Evolutionary conservation across 306 rosid species (phyloP).

Genomic region (Inga oerstediana): DNA sequence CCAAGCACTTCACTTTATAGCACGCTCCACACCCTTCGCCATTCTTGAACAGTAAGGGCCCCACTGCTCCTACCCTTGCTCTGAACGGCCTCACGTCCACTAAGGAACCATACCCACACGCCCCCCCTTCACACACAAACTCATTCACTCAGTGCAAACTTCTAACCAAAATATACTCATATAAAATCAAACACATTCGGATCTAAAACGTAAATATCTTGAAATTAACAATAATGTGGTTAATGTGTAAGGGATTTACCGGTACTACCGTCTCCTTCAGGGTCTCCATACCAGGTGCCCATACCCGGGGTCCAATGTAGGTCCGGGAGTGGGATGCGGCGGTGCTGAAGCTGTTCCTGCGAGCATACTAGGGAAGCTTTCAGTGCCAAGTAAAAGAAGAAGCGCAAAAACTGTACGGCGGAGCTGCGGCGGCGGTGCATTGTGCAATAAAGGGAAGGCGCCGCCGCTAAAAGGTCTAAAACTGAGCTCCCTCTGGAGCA

Average conservation of each 20-base stretch:
- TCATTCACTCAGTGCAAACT: conserved; percentile 1
- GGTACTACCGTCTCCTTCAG: conserved; percentile 97
- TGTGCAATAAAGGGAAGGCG: conserved; percentile 14
- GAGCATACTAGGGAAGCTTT: conserved; percentile 22
- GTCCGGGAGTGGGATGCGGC: conserved; percentile 32
- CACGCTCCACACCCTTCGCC: conserved; percentile 97
- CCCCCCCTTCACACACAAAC: conserved; percentile 62
- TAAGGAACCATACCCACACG: conserved; percentile 84
- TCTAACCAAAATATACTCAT: background rate
- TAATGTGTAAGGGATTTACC: conserved; percentile 45
- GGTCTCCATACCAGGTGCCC: conserved; percentile 94
- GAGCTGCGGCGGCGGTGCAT: conserved; percentile 51
- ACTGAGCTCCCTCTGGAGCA: conserved; percentile 22
- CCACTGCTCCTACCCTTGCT: conserved; percentile 92
- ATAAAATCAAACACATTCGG: background rate
- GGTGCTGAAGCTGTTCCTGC: conserved; percentile 37
- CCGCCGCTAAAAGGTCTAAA: conserved; percentile 2
- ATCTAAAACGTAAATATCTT: too few relatives aligned
- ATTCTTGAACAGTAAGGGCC: conserved; percentile 63
- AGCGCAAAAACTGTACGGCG: conserved; percentile 19
- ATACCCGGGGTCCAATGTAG: conserved; percentile 73
- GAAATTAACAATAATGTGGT: background rate
- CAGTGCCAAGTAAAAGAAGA: conserved; percentile 16
- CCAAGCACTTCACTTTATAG: conserved; percentile 84
- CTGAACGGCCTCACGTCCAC: conserved; percentile 85